phyloP scores from a whole-genome alignment of 108 stramenopile species.

The Cyclotella cryptica region DNA sequence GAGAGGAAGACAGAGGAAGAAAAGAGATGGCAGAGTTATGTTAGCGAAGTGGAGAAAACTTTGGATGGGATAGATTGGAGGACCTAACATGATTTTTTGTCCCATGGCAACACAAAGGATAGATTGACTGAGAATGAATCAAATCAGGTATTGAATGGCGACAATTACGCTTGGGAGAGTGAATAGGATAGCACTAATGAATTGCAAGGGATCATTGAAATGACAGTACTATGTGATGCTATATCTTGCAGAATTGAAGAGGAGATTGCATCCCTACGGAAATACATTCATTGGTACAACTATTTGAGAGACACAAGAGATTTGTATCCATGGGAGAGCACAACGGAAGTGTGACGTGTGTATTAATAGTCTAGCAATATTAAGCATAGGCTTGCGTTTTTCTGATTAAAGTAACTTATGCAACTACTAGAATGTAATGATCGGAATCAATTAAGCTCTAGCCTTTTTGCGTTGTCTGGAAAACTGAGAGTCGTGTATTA shows the following conservation, averaged over 20 bases:
- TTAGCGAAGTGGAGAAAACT: slow-evolving; percentile 29
- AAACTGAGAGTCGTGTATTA: no score
- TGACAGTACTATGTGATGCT: slow-evolving; percentile 35
- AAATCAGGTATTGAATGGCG: background rate
- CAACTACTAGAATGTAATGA: background rate
- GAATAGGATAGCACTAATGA: background rate
- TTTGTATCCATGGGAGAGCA: slow-evolving; percentile 12
- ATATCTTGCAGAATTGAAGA: slow-evolving; percentile 43
- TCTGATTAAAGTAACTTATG: no score
- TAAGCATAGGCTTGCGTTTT: background rate
- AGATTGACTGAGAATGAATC: background rate
- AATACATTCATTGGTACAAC: slow-evolving; percentile 35
- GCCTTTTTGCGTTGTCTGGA: no score
- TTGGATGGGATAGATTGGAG: slow-evolving; percentile 19
- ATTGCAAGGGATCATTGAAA: slow-evolving; percentile 14
- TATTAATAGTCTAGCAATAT: background rate
- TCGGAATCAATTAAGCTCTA: no score
- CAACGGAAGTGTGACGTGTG: slow-evolving; percentile 4
- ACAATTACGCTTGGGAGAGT: background rate
- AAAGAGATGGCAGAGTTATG: slow-evolving; percentile 30
- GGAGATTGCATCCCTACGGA: slow-evolving; percentile 30
- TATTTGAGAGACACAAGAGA: slow-evolving; percentile 33
- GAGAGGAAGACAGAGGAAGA: slow-evolving; percentile 48
- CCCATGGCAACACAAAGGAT: background rate
- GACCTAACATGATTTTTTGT: no score